phyloP scores from a whole-genome alignment of 257 asterid species.

The Eustoma russellianum region DNA sequence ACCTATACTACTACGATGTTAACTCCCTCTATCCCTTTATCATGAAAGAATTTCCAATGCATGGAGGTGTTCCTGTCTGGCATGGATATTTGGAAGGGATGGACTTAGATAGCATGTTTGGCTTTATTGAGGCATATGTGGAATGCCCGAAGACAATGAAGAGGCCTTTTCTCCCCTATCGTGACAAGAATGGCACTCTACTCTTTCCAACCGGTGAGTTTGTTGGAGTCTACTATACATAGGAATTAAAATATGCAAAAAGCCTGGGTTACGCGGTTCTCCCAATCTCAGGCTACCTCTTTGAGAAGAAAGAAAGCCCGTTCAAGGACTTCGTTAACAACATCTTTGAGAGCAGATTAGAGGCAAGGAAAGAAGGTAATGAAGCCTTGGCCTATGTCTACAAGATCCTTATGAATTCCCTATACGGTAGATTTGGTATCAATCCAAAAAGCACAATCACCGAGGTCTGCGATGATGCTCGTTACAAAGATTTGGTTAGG shows the following conservation, averaged over 20 bases:
- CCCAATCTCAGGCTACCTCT: too few relatives aligned
- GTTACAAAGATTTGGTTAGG: background rate
- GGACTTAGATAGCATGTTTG: too few relatives aligned
- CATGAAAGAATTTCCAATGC: conserved; percentile 8
- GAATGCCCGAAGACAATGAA: background rate
- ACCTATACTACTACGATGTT: conserved; percentile 11
- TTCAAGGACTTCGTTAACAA: too few relatives aligned
- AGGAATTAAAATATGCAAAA: too few relatives aligned
- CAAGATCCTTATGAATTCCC: conserved; percentile 2
- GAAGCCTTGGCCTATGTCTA: conserved; percentile 5
- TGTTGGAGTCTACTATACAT: background rate
- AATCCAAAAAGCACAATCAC: conserved; percentile 1
- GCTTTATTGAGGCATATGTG: too few relatives aligned
- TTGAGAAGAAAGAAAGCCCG: too few relatives aligned
- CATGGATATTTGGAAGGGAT: too few relatives aligned
- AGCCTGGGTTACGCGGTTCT: too few relatives aligned
- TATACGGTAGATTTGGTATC: conserved; percentile 5
- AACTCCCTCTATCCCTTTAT: conserved; percentile 13
- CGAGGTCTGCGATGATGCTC: background rate
- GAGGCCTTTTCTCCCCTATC: conserved; percentile 2
- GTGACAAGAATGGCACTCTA: conserved; percentile 1
- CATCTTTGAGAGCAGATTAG: background rate
- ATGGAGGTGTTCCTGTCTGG: background rate
- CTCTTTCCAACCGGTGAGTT: background rate
- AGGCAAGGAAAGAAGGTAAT: background rate